These are phyloP conservation scores for Colletotrichum sp. DNA, from an alignment of 2,329 filamentous ascomycete species.

Conservation along the genomic window DNA sequence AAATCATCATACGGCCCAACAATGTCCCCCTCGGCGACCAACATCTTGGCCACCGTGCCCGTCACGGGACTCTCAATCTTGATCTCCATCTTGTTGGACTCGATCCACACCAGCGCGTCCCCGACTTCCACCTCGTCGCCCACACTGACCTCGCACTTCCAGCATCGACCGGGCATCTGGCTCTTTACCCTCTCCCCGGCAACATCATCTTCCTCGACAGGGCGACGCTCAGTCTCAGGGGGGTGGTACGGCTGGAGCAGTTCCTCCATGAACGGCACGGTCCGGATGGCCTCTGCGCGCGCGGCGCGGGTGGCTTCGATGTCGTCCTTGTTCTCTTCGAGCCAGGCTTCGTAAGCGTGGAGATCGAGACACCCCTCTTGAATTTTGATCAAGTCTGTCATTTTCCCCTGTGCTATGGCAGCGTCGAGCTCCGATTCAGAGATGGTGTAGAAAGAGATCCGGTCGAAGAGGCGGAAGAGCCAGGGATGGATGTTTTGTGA, in stretches of 20 bases:
- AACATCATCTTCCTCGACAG: background rate
- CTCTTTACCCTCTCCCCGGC: constrained; percentile 31
- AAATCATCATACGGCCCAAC: constrained; percentile 33
- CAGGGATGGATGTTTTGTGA: constrained; percentile 23
- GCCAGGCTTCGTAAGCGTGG: constrained; percentile 34
- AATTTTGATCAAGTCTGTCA: constrained; percentile 28
- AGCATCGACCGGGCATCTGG: constrained; percentile 38
- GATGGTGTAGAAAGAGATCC: constrained; percentile 35
- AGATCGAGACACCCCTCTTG: constrained; percentile 33
- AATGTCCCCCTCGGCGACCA: constrained; percentile 31
- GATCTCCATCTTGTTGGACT: constrained; percentile 45
- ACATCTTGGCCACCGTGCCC: constrained; percentile 30
- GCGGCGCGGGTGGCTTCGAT: constrained; percentile 25
- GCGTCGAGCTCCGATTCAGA: constrained; percentile 31
- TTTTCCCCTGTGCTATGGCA: constrained; percentile 14
- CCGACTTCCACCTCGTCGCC: constrained; percentile 29
- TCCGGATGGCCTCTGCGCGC: constrained; percentile 30
- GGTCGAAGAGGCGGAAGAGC: constrained; percentile 36
- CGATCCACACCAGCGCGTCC: constrained; percentile 36
- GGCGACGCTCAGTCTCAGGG: background rate
- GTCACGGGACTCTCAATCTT: constrained; percentile 32
- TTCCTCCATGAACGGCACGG: constrained; percentile 32
- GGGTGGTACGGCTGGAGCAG: constrained; percentile 29
- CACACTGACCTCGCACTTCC: constrained; percentile 32
- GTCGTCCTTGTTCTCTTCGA: constrained; percentile 29